These are phyloP conservation scores for Batrachochytrium dendrobatidis DNA, from an alignment of 371 early-diverging fungal genomes.

Conservation along the genomic window DNA sequence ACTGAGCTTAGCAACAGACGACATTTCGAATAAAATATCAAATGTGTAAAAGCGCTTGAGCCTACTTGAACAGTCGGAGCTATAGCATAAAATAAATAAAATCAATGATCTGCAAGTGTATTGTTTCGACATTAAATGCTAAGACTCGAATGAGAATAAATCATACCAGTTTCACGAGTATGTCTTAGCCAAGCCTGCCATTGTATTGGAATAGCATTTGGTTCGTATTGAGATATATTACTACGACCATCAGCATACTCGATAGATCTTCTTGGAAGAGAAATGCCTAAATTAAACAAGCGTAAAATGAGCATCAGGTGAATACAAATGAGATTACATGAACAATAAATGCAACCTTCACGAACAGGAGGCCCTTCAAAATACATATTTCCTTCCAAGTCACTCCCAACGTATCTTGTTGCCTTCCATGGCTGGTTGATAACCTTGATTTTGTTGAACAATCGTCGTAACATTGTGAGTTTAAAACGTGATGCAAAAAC, in stretches of 20 bases:
- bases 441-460: background rate
- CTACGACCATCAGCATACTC: conserved; percentile 33
- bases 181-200: conserved; percentile 70
- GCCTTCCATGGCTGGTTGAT: background rate
- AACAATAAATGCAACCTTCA: conserved; percentile 5
- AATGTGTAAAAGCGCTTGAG: no score
- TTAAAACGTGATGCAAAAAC: no score
- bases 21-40: no score
- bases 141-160: no score
- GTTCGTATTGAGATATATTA: conserved; percentile 12
- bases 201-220: conserved; percentile 41
- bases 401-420: conserved; percentile 33
- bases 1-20: no score
- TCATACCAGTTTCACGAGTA: conserved; percentile 36
- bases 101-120: no score
- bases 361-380: conserved; percentile 52
- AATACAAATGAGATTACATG: no score
- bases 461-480: background rate
- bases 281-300: background rate
- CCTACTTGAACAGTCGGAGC: no score
- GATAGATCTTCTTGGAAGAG: conserved; percentile 42
- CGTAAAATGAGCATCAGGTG: background rate
- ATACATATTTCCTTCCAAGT: conserved; percentile 61
- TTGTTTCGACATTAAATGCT: no score
- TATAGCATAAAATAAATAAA: no score